phyloP scores from a whole-genome alignment of 169 alveolate species.

The Eimeria necatrix region DNA sequence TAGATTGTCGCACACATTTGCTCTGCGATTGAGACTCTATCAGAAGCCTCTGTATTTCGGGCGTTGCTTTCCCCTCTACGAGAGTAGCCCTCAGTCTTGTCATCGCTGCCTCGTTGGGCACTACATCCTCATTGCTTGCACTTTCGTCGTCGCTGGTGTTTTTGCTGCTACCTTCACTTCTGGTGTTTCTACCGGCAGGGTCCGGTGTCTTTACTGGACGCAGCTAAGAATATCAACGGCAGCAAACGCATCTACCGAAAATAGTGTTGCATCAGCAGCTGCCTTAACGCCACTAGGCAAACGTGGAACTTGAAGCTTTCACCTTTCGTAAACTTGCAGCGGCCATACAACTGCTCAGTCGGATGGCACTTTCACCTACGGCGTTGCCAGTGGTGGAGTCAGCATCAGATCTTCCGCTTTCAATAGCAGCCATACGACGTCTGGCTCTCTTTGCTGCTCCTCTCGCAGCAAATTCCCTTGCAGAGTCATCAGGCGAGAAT shows the following conservation, averaged over 20 bases:
- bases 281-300: no score
- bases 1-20: not conserved
- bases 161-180: constrained; percentile 53
- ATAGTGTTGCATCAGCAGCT: not conserved
- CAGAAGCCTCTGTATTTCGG: constrained; percentile 69
- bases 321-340: no score
- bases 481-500: constrained; percentile 36
- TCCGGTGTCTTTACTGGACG: not conserved
- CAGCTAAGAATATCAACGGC: not conserved
- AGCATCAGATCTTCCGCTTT: not conserved
- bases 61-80: constrained; percentile 66
- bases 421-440: constrained; percentile 73
- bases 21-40: constrained; percentile 44
- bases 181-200: not conserved
- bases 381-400: not conserved
- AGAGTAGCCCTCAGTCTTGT: constrained; percentile 66
- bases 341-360: not conserved
- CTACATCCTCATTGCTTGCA: not conserved
- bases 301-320: no score
- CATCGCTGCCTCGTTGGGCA: constrained; percentile 52
- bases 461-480: constrained; percentile 74
- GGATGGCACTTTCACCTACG: not conserved
- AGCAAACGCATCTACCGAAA: not conserved
- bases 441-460: constrained; percentile 67
- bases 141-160: constrained; percentile 31